phyloP scores from a whole-genome alignment of 306 rosid species.

The Medicago lupulina region DNA sequence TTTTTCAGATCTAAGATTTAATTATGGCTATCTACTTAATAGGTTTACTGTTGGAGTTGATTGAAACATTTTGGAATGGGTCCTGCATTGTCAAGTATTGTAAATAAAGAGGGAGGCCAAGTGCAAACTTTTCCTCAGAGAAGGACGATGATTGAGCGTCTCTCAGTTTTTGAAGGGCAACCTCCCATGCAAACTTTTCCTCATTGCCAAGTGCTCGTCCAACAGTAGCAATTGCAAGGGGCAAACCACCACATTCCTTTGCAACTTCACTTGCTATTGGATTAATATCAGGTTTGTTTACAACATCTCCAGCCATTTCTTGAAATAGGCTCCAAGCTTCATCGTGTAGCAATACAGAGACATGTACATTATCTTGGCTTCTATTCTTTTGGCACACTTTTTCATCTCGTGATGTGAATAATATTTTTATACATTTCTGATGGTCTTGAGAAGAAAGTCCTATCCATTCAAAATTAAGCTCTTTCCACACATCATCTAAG shows the following conservation, averaged over 20 bases:
- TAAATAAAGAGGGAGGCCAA: no score
- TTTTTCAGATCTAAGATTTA: no score
- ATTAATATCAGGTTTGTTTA: neutral
- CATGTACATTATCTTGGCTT: neutral
- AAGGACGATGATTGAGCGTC: neutral
- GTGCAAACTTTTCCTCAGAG: no score
- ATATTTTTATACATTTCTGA: neutral
- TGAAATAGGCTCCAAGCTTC: constrained; percentile 44
- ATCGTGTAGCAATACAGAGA: neutral
- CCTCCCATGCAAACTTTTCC: constrained; percentile 22
- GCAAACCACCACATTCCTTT: neutral
- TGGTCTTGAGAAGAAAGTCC: constrained; percentile 5
- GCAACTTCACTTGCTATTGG: neutral
- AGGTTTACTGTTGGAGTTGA: no score
- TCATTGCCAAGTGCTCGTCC: constrained; percentile 34
- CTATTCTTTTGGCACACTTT: constrained; percentile 28
- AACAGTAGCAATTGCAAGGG: constrained; percentile 35
- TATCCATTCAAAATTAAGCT: constrained; percentile 1
- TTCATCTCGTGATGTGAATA: constrained; percentile 47
- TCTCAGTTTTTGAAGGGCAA: constrained; percentile 29
- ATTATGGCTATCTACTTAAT: no score
- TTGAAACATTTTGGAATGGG: no score
- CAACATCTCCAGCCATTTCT: neutral
- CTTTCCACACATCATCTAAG: neutral
- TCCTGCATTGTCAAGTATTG: no score